Percentiles rank a stretch among this genome's conserved stretches.
Evolutionary conservation across 192 early-diverging fungal species (phyloP).

Genomic region (Entomortierella chlamydospora): DNA sequence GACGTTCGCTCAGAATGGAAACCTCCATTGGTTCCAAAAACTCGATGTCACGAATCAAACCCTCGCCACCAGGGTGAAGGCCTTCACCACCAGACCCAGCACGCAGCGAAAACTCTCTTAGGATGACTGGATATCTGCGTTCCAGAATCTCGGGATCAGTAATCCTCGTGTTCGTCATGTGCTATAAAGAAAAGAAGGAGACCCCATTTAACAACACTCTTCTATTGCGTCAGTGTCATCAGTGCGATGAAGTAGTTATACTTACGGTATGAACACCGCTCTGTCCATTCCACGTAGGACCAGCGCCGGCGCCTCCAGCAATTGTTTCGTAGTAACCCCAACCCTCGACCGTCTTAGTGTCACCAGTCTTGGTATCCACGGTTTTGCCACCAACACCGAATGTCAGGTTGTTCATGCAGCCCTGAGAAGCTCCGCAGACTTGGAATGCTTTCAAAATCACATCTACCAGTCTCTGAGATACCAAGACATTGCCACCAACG

Average conservation of each 20-base stretch:
- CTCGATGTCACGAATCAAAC: constrained; percentile 94
- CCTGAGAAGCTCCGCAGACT: constrained; percentile 92
- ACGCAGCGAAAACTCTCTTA: constrained; percentile 86
- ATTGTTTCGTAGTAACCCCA: constrained; percentile 99
- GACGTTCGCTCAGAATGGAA: constrained; percentile 91
- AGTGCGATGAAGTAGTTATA: background rate
- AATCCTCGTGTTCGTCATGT: constrained; percentile 98
- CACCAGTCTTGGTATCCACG: constrained; percentile 61
- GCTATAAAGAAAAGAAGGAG: constrained; percentile 26
- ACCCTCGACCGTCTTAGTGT: constrained; percentile 66
- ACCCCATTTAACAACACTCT: background rate
- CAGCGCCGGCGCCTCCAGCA: constrained; percentile 87
- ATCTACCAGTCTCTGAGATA: constrained; percentile 92
- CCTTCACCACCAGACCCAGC: constrained; percentile 84
- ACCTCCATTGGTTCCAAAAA: constrained; percentile 89
- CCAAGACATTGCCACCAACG: constrained; percentile 97
- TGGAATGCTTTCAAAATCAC: constrained; percentile 91
- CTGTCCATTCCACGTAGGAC: constrained; percentile 89
- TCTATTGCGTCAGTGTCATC: background rate
- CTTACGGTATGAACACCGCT: constrained; percentile 75
- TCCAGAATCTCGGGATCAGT: constrained; percentile 98
- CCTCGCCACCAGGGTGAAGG: constrained; percentile 83
- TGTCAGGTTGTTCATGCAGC: constrained; percentile 97
- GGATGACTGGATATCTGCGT: constrained; percentile 88
- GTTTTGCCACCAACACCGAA: constrained; percentile 83